phyloP scores from a whole-genome alignment of 2,329 filamentous ascomycete genomes.

The Chrysoporthe puriensis region DNA sequence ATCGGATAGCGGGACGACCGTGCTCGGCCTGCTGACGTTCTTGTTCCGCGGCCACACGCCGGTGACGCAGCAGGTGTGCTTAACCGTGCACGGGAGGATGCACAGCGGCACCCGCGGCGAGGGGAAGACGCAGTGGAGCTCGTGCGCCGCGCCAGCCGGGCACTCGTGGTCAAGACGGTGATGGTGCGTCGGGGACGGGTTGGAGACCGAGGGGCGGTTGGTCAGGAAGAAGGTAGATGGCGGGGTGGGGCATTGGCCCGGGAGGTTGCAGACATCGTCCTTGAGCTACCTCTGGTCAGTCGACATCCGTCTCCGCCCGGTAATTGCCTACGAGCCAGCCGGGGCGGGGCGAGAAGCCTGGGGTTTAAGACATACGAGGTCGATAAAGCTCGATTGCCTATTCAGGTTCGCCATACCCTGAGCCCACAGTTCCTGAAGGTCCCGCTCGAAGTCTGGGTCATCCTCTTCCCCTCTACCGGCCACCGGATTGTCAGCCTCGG shows the following conservation, averaged over 20 bases:
- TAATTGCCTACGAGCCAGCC: not conserved
- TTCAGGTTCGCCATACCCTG: slow-evolving; percentile 14
- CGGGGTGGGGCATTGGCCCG: slow-evolving; percentile 21
- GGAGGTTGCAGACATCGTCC: slow-evolving; percentile 19
- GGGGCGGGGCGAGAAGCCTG: too few relatives aligned
- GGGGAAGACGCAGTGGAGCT: slow-evolving; percentile 25
- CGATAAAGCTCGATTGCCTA: not conserved
- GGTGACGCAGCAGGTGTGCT: slow-evolving; percentile 21
- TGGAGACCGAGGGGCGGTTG: slow-evolving; percentile 18
- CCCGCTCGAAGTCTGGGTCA: slow-evolving; percentile 9
- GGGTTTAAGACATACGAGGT: not conserved
- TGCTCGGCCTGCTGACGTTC: slow-evolving; percentile 3
- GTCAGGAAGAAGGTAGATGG: slow-evolving; percentile 17
- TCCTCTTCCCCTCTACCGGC: slow-evolving; percentile 11
- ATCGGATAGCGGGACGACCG: not conserved
- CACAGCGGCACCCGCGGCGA: slow-evolving; percentile 12
- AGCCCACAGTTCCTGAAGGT: slow-evolving; percentile 9
- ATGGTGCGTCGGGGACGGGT: slow-evolving; percentile 21
- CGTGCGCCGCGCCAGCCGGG: slow-evolving; percentile 17
- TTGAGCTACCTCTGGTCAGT: not conserved
- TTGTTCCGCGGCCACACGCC: slow-evolving; percentile 23
- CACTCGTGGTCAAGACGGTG: slow-evolving; percentile 23
- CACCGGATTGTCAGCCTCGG: not conserved
- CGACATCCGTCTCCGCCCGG: not conserved
- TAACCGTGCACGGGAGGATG: slow-evolving; percentile 20